phyloP scores from a whole-genome alignment of 495 filamentous ascomycete genomes.

The Melanomma pulvis-pyrius region DNA sequence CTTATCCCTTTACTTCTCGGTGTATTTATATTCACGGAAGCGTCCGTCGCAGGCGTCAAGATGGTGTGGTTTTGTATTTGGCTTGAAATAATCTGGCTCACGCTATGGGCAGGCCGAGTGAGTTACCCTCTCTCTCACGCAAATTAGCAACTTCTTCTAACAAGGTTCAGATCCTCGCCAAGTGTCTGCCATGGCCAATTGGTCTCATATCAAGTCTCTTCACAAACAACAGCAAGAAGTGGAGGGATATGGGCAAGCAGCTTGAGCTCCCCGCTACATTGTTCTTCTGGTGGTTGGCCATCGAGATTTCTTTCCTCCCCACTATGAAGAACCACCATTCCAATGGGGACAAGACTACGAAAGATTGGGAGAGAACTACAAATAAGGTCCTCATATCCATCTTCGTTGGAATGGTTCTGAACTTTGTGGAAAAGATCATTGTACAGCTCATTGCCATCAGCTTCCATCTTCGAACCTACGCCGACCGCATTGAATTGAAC shows the following conservation, averaged over 20 bases:
- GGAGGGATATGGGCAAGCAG: slow-evolving; percentile 84
- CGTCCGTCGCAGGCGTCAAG: slow-evolving; percentile 73
- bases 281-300: slow-evolving; percentile 90
- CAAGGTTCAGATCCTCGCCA: slow-evolving; percentile 57
- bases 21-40: slow-evolving; percentile 62
- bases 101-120: slow-evolving; percentile 75
- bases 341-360: slow-evolving; percentile 55
- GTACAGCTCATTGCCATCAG: slow-evolving; percentile 93
- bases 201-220: slow-evolving; percentile 71
- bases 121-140: neutral
- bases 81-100: slow-evolving; percentile 92
- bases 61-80: slow-evolving; percentile 93
- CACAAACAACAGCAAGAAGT: slow-evolving; percentile 90
- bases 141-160: neutral
- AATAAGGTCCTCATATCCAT: slow-evolving; percentile 86
- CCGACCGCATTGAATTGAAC: slow-evolving; percentile 88
- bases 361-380: slow-evolving; percentile 72
- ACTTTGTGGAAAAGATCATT: slow-evolving; percentile 89
- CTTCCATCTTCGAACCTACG: slow-evolving; percentile 90
- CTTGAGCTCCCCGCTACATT: slow-evolving; percentile 83
- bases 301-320: slow-evolving; percentile 73
- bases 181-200: slow-evolving; percentile 70
- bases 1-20: slow-evolving; percentile 83
- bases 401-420: slow-evolving; percentile 78
- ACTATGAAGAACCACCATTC: slow-evolving; percentile 77